Percentiles rank a stretch among this genome's conserved stretches.
phyloP scores from a whole-genome alignment of 225 moss, liverwort and hornwort species.

The Marchantia paleacea region DNA sequence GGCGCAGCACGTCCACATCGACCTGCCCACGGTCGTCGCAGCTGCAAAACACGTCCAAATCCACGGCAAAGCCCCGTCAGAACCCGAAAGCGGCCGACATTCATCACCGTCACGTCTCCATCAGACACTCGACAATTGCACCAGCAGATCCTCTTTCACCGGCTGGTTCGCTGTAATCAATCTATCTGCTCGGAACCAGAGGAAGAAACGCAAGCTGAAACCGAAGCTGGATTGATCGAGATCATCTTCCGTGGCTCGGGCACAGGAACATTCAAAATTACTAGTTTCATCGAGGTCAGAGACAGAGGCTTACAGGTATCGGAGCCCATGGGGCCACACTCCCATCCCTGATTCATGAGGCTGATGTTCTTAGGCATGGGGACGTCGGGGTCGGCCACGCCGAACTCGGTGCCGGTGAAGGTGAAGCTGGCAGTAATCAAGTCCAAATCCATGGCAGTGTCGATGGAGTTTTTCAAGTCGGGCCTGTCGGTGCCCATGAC shows the following conservation, averaged over 20 bases:
- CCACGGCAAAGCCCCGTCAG: background rate
- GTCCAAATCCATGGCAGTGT: conserved; percentile 25
- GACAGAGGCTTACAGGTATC: background rate
- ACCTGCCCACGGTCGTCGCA: background rate
- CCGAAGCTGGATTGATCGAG: background rate
- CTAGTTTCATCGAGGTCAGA: background rate
- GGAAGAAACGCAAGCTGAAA: no score
- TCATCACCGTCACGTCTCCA: no score
- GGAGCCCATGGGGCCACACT: background rate
- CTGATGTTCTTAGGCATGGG: conserved; percentile 36
- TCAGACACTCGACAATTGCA: no score
- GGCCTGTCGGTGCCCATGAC: conserved; percentile 28
- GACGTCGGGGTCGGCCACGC: background rate
- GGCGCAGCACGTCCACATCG: conserved; percentile 41
- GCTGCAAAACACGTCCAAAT: conserved; percentile 11
- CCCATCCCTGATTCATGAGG: conserved; percentile 40
- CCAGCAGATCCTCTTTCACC: no score
- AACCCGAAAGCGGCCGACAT: no score
- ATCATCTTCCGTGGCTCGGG: background rate
- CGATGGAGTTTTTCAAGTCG: conserved; percentile 36
- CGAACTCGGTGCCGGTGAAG: conserved; percentile 47
- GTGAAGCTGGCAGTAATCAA: conserved; percentile 25
- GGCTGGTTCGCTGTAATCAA: no score
- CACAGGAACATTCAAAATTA: background rate
- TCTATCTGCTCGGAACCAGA: no score